A percentile compares a stretch with the other conserved stretches of the same genome.
Conservation (phyloP, 441 rosid genomes). For the Jatropha multifida region DNA sequence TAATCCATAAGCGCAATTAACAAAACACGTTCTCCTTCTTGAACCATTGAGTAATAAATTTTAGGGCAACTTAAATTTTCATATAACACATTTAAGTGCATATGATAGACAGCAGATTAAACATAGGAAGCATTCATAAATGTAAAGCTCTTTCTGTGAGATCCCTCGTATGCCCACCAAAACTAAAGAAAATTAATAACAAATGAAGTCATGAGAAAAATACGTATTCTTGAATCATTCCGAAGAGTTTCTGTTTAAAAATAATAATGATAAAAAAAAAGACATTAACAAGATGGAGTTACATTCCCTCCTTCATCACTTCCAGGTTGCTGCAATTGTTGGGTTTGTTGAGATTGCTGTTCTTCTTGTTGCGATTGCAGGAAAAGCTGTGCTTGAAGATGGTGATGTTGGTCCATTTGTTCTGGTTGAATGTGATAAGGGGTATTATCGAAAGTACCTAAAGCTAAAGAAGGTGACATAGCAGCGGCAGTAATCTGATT, state of each 20-base stretch:
- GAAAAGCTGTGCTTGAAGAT: slow-evolving; percentile 46
- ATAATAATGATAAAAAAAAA: background rate
- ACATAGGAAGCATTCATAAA: too few species aligned
- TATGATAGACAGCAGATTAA: too few species aligned
- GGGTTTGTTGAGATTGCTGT: slow-evolving; percentile 31
- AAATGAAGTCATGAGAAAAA: too few species aligned
- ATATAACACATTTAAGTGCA: too few species aligned
- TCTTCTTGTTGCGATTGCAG: slow-evolving; percentile 41
- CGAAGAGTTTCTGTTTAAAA: background rate
- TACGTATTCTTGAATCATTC: slow-evolving; percentile 18
- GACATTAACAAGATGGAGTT: slow-evolving; percentile 44
- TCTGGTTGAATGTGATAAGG: slow-evolving; percentile 46
- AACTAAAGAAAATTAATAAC: background rate
- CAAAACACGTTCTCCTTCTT: too few species aligned
- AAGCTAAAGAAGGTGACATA: slow-evolving; percentile 46
- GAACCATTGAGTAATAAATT: too few species aligned
- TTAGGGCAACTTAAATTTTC: too few species aligned
- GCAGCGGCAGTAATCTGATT: slow-evolving; percentile 36
- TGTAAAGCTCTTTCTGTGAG: too few species aligned
- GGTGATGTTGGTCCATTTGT: slow-evolving; percentile 37
- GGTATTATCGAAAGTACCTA: slow-evolving; percentile 38
- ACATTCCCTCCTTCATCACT: slow-evolving; percentile 51
- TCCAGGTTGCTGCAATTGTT: slow-evolving; percentile 33
- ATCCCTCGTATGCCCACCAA: background rate
- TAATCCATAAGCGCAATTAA: too few species aligned